These are phyloP conservation scores for Talaromyces sp. DNA, from an alignment of 2,329 filamentous ascomycete species.

Conservation along the genomic window DNA sequence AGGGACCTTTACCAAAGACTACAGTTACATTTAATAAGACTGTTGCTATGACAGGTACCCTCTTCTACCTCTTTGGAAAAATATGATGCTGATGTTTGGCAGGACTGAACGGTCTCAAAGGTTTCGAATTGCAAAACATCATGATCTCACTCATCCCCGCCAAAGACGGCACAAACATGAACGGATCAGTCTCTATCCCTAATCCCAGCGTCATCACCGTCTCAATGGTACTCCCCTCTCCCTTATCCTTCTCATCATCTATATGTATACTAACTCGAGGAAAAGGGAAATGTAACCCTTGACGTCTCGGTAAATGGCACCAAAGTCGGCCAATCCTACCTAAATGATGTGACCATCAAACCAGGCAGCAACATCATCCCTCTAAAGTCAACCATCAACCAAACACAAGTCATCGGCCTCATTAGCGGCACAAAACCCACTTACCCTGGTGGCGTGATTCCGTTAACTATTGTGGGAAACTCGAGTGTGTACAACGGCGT, in stretches of 20 bases:
- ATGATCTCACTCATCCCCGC: constrained; percentile 36
- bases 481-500: constrained; percentile 43
- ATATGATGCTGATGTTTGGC: background rate
- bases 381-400: constrained; percentile 46
- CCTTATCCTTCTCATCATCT: background rate
- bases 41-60: constrained; percentile 49
- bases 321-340: constrained; percentile 44
- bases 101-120: constrained; percentile 53
- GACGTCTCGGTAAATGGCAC: constrained; percentile 44
- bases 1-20: constrained; percentile 44
- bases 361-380: constrained; percentile 50
- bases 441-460: constrained; percentile 44
- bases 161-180: constrained; percentile 46
- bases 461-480: constrained; percentile 47
- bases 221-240: constrained; percentile 34
- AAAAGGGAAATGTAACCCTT: constrained; percentile 50
- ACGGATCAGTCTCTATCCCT: constrained; percentile 50
- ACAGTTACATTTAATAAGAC: constrained; percentile 52
- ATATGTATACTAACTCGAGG: background rate
- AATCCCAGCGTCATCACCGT: constrained; percentile 56
- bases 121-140: constrained; percentile 46
- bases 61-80: background rate
- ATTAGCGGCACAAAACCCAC: constrained; percentile 20
- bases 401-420: constrained; percentile 28
- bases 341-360: constrained; percentile 46